phyloP scores from a whole-genome alignment of 2,329 filamentous ascomycete species.

The Aspergillus caelatus region DNA sequence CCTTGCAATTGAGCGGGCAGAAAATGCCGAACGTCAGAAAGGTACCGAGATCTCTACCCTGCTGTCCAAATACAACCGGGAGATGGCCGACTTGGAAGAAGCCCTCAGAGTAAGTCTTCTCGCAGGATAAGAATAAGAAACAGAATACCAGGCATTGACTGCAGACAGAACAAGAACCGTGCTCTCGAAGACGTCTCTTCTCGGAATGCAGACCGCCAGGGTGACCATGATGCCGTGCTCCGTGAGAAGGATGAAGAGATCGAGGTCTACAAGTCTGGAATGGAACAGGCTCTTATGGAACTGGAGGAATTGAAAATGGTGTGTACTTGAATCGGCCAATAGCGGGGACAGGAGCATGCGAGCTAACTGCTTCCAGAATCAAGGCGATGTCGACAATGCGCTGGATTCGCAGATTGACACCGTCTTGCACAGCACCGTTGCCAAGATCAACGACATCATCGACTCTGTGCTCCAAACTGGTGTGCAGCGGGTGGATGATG shows the following conservation, averaged over 20 bases:
- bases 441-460: slow-evolving; percentile 96
- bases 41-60: slow-evolving; percentile 93
- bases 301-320: slow-evolving; percentile 79
- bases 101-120: slow-evolving; percentile 61
- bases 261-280: slow-evolving; percentile 95
- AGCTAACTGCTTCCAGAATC: slow-evolving; percentile 50
- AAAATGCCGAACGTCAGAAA: slow-evolving; percentile 90
- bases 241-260: slow-evolving; percentile 97
- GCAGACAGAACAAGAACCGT: slow-evolving; percentile 74
- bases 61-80: slow-evolving; percentile 93
- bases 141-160: slow-evolving; percentile 12
- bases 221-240: slow-evolving; percentile 81
- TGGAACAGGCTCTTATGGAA: slow-evolving; percentile 94
- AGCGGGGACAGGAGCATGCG: background rate
- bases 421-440: slow-evolving; percentile 79
- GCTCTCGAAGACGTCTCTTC: slow-evolving; percentile 81
- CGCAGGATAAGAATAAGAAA: no score
- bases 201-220: slow-evolving; percentile 76
- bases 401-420: slow-evolving; percentile 90
- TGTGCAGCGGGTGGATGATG: slow-evolving; percentile 91
- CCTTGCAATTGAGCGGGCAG: slow-evolving; percentile 85
- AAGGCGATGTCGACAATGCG: slow-evolving; percentile 74
- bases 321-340: slow-evolving; percentile 18
- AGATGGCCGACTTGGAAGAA: slow-evolving; percentile 96
- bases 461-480: slow-evolving; percentile 94